Evolutionary conservation across 148 eudicot species (phyloP).

Genomic region (Fagopyrum esculentum): DNA sequence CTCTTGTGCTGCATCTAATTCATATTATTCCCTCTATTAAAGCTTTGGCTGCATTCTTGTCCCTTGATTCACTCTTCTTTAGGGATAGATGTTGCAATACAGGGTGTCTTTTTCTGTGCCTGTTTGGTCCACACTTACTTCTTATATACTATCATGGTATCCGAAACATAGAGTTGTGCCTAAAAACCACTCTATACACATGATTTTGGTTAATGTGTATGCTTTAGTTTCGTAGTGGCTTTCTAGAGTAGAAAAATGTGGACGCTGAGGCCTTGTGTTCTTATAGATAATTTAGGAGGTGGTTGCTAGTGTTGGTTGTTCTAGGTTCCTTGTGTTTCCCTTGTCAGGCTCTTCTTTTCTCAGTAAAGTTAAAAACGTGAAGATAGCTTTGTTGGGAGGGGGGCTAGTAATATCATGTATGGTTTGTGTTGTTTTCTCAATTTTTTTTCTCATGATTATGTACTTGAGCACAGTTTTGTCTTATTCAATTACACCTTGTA

Average conservation of each 20-base stretch:
- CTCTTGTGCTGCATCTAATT: background rate
- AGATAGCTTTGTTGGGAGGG: background rate
- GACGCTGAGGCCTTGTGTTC: background rate
- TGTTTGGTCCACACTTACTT: too few species aligned
- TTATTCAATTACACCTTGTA: slow-evolving; percentile 17
- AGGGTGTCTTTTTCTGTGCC: too few species aligned
- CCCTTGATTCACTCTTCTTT: too few species aligned
- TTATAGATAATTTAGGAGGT: background rate
- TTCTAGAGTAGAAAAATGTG: background rate
- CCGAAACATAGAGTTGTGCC: too few species aligned
- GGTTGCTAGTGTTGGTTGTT: background rate
- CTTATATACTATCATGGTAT: too few species aligned
- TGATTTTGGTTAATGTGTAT: too few species aligned
- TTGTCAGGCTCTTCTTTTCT: background rate
- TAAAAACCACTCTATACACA: too few species aligned
- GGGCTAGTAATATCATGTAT: background rate
- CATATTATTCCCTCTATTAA: too few species aligned
- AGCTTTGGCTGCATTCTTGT: too few species aligned
- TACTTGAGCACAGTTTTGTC: background rate
- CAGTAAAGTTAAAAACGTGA: background rate
- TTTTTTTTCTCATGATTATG: background rate
- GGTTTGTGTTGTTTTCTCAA: background rate
- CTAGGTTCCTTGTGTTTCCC: background rate
- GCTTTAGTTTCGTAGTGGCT: background rate
- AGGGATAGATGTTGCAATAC: too few species aligned